A percentile compares a stretch with the other conserved stretches of the same genome.
Conservation (phyloP, 2,329 filamentous ascomycete genomes). For the Colletotrichum tofieldiae region DNA sequence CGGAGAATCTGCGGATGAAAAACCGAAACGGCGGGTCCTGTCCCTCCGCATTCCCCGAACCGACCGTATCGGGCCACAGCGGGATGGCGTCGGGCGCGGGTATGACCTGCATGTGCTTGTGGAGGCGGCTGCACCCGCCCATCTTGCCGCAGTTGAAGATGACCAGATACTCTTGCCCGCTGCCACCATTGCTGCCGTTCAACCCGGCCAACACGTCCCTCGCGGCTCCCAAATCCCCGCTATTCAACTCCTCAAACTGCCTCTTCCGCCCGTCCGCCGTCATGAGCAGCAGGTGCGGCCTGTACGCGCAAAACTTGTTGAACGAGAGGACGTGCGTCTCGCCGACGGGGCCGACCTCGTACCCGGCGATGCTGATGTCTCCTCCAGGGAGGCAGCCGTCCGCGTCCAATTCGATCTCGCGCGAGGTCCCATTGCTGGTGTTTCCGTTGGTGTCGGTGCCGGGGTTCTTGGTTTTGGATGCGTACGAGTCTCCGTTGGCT, state of each 20-base stretch:
- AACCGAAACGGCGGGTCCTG: slow-evolving; percentile 54
- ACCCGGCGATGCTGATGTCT: slow-evolving; percentile 59
- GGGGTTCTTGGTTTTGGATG: background rate
- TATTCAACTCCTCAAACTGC: slow-evolving; percentile 60
- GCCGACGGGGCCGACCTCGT: slow-evolving; percentile 56
- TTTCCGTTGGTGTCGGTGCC: background rate
- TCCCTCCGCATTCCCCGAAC: background rate
- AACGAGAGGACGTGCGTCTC: slow-evolving; percentile 62
- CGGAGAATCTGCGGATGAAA: slow-evolving; percentile 52
- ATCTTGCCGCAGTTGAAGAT: slow-evolving; percentile 64
- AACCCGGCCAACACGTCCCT: background rate
- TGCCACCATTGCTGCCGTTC: background rate
- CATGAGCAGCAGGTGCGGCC: slow-evolving; percentile 64
- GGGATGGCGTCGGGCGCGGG: slow-evolving; percentile 51
- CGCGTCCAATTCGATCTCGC: slow-evolving; percentile 8
- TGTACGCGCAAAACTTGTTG: slow-evolving; percentile 65
- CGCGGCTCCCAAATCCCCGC: slow-evolving; percentile 58
- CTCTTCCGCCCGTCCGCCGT: slow-evolving; percentile 62
- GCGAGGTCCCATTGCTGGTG: background rate
- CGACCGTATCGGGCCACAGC: slow-evolving; percentile 45
- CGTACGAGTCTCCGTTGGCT: background rate
- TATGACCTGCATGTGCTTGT: slow-evolving; percentile 66
- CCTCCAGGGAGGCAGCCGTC: slow-evolving; percentile 52
- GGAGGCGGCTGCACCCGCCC: slow-evolving; percentile 62
- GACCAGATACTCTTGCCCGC: slow-evolving; percentile 51